These are phyloP conservation scores for Pseudohyphozyma bogoriensis DNA, from an alignment of 768 basidiomycete species.

Conservation along the genomic window DNA sequence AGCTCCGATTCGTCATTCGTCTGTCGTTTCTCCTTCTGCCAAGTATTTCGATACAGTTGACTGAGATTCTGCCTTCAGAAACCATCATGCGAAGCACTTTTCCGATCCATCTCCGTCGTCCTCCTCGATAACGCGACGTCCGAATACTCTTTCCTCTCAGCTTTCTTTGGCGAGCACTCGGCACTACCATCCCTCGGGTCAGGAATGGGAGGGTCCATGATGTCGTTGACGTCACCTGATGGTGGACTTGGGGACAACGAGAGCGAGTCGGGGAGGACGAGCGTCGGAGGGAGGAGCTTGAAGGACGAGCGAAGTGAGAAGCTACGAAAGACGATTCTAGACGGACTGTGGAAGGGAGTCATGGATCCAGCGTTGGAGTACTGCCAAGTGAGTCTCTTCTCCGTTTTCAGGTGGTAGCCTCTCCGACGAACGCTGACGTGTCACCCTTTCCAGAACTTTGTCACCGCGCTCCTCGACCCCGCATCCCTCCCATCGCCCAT, in stretches of 20 bases:
- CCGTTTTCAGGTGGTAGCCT: background rate
- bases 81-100: conserved; percentile 70
- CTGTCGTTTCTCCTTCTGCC: background rate
- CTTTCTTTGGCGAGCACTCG: conserved; percentile 56
- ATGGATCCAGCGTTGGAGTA: conserved; percentile 86
- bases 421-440: background rate
- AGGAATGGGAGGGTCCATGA: too few relatives aligned
- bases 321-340: conserved; percentile 38
- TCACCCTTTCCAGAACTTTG: conserved; percentile 49
- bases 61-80: conserved; percentile 44
- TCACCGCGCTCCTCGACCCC: conserved; percentile 59
- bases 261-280: background rate
- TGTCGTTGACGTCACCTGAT: background rate
- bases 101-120: conserved; percentile 76
- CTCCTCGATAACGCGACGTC: conserved; percentile 90
- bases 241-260: too few relatives aligned
- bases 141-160: conserved; percentile 76
- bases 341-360: conserved; percentile 77
- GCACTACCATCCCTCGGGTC: conserved; percentile 9
- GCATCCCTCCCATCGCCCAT: conserved; percentile 52
- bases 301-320: conserved; percentile 50
- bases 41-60: background rate
- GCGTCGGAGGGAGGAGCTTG: background rate
- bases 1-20: conserved; percentile 70
- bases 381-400: conserved; percentile 39